These are phyloP conservation scores for Cryptococcus sp. DNA, from an alignment of 1,284 basidiomycete species.

Conservation along the genomic window DNA sequence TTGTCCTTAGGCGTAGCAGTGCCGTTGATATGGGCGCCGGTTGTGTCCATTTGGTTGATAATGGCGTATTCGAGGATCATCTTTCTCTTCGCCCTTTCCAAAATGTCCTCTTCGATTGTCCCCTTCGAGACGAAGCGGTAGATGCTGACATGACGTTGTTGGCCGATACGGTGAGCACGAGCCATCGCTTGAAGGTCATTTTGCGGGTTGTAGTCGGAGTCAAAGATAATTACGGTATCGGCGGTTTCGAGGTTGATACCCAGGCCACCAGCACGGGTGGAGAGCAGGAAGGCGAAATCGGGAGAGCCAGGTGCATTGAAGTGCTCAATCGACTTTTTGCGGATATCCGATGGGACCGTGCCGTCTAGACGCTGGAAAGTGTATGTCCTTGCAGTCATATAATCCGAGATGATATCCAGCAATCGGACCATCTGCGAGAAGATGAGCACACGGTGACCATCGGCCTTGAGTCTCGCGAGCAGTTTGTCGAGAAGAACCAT, in stretches of 20 bases:
- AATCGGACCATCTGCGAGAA: conserved; percentile 99
- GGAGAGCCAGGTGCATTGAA: conserved; percentile 74
- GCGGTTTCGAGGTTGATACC: conserved; percentile 99
- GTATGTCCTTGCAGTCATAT: conserved; percentile 87
- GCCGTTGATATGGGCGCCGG: conserved; percentile 91
- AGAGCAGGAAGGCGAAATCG: conserved; percentile 81
- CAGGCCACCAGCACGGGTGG: conserved; percentile 94
- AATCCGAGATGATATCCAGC: conserved; percentile 97
- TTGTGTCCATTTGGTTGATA: conserved; percentile 99
- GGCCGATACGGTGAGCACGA: conserved; percentile 92
- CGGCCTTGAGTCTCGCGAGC: conserved; percentile 80
- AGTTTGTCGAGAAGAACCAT: conserved; percentile 96
- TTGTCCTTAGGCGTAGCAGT: conserved; percentile 74
- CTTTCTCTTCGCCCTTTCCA: conserved; percentile 98
- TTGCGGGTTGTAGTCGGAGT: conserved; percentile 76
- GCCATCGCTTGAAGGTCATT: conserved; percentile 99
- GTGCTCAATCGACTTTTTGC: conserved; percentile 81
- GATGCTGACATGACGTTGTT: conserved; percentile 97
- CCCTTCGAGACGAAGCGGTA: conserved; percentile 98
- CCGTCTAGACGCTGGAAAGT: conserved; percentile 78
- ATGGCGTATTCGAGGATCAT: conserved; percentile 99
- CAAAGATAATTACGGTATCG: conserved; percentile 98
- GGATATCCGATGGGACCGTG: conserved; percentile 70
- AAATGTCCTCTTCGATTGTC: conserved; percentile 97
- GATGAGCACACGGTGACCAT: conserved; percentile 94